phyloP scores from a whole-genome alignment of 306 rosid genomes.

The Gynostemma pentaphyllum region DNA sequence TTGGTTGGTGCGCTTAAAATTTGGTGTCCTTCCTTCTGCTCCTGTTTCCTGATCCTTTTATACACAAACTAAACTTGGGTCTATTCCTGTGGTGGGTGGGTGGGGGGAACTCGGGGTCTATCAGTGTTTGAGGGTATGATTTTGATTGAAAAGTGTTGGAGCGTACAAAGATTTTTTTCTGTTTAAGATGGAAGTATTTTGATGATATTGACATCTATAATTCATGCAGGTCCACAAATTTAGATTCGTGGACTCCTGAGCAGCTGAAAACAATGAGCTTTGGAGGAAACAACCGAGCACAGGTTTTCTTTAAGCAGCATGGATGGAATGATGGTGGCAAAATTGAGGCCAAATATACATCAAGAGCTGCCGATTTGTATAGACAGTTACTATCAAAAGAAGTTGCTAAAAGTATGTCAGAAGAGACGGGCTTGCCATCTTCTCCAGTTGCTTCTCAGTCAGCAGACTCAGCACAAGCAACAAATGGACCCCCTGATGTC shows the following conservation, averaged over 20 bases:
- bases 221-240: constrained; percentile 59
- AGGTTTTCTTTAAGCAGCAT: constrained; percentile 92
- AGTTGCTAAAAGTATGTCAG: constrained; percentile 82
- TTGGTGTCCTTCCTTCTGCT: too few relatives aligned
- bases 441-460: constrained; percentile 51
- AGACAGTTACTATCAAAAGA: constrained; percentile 86
- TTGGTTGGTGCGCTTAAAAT: too few relatives aligned
- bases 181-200: neutral
- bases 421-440: constrained; percentile 45
- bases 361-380: constrained; percentile 92
- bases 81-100: too few relatives aligned
- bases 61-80: too few relatives aligned
- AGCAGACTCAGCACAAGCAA: constrained; percentile 34
- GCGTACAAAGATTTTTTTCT: neutral
- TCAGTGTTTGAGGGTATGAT: neutral
- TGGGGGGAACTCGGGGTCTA: too few relatives aligned
- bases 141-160: neutral
- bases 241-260: constrained; percentile 82
- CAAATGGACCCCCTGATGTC: constrained; percentile 42
- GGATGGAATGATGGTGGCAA: constrained; percentile 95
- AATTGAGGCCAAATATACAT: constrained; percentile 93
- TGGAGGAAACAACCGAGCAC: constrained; percentile 93
- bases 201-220: neutral
- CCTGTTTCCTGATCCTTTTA: too few relatives aligned
- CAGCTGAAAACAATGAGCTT: constrained; percentile 79